phyloP scores from a whole-genome alignment of 2,329 filamentous ascomycete genomes.

The Alternaria conjuncta region DNA sequence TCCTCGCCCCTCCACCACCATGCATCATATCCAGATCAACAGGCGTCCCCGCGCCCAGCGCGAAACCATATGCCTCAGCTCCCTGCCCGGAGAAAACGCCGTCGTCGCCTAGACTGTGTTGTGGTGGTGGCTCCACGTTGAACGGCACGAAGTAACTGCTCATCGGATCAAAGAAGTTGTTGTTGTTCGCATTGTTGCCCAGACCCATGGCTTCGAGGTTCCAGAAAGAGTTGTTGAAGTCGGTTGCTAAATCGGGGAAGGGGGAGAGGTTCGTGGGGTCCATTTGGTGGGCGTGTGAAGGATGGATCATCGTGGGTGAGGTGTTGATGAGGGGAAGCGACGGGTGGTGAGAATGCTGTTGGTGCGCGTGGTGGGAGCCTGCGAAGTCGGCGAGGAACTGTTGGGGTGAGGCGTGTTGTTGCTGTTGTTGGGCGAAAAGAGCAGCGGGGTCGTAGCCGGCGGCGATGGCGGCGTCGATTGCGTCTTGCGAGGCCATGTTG shows the following conservation, averaged over 20 bases:
- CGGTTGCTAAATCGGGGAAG: conserved; percentile 41
- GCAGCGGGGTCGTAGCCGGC: conserved; percentile 36
- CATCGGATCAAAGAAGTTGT: conserved; percentile 50
- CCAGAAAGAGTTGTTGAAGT: conserved; percentile 44
- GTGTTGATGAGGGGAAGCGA: conserved; percentile 50
- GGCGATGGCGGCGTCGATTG: conserved; percentile 32
- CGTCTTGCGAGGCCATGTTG: conserved; percentile 40
- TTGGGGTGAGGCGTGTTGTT: conserved; percentile 33
- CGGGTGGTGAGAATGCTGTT: conserved; percentile 29
- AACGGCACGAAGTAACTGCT: conserved; percentile 93
- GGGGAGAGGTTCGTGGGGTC: conserved; percentile 30
- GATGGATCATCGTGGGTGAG: conserved; percentile 36
- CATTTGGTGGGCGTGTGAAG: conserved; percentile 39
- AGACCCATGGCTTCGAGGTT: conserved; percentile 42
- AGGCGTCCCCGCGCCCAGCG: conserved; percentile 14
- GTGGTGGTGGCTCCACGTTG: conserved; percentile 76
- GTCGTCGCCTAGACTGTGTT: conserved; percentile 44
- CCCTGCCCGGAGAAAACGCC: conserved; percentile 30
- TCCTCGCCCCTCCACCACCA: background rate
- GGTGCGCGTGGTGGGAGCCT: conserved; percentile 52
- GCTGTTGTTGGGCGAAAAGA: conserved; percentile 36
- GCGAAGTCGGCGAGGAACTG: conserved; percentile 55
- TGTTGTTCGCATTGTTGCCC: conserved; percentile 19
- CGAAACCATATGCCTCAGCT: conserved; percentile 17
- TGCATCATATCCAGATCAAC: conserved; percentile 22